These are phyloP conservation scores for Candida pseudofarinosa DNA, from an alignment of 805 yeast genomes.

Conservation along the genomic window DNA sequence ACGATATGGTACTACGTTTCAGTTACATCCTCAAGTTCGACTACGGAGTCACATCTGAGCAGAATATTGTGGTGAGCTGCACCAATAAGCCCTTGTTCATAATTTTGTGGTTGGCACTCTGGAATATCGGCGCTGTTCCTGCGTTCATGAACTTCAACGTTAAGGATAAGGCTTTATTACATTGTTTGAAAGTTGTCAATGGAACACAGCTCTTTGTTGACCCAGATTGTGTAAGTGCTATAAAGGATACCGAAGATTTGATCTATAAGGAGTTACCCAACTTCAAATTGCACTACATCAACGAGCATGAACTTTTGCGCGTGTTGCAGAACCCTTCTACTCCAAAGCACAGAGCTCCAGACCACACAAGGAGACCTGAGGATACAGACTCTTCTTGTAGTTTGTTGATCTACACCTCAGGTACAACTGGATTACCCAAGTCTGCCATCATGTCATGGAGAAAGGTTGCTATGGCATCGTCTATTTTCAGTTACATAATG, in stretches of 20 bases:
- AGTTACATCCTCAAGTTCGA: constrained; percentile 61
- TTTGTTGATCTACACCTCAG: constrained; percentile 81
- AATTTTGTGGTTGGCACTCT: constrained; percentile 76
- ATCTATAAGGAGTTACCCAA: constrained; percentile 35
- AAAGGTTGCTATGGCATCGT: constrained; percentile 68
- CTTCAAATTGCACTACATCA: constrained; percentile 43
- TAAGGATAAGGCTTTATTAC: constrained; percentile 67
- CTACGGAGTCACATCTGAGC: constrained; percentile 61
- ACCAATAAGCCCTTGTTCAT: constrained; percentile 82
- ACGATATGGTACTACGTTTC: constrained; percentile 60
- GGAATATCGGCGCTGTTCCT: constrained; percentile 90
- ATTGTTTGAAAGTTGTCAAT: constrained; percentile 70
- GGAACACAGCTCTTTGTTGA: constrained; percentile 68
- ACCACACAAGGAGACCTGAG: constrained; percentile 53
- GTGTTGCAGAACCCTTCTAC: constrained; percentile 37
- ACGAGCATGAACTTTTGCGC: constrained; percentile 47
- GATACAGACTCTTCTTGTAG: constrained; percentile 61
- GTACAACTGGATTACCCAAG: constrained; percentile 93
- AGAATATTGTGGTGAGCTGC: constrained; percentile 69
- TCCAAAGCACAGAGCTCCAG: constrained; percentile 52
- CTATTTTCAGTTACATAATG: constrained; percentile 66
- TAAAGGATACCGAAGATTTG: constrained; percentile 44
- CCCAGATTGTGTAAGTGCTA: constrained; percentile 55
- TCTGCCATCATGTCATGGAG: constrained; percentile 93
- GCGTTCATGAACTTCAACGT: constrained; percentile 83